Evolutionary conservation across 495 filamentous ascomycete genomes (phyloP).

Genomic region (Arthonia radiata): DNA sequence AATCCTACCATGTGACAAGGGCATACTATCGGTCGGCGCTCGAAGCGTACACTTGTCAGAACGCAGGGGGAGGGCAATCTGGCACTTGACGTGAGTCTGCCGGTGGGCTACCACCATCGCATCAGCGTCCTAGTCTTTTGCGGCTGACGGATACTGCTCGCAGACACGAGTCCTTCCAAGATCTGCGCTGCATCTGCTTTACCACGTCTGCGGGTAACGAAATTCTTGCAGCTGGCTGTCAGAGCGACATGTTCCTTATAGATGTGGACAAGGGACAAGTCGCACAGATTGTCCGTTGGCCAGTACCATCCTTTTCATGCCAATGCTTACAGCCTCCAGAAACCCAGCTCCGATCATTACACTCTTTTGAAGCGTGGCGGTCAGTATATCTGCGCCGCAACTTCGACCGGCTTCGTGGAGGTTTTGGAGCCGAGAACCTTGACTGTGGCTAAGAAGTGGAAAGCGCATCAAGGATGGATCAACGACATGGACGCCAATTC

Average conservation of each 20-base stretch:
- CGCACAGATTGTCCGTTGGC: conserved; percentile 31
- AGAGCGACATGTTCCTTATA: conserved; percentile 68
- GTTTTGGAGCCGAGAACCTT: conserved; percentile 60
- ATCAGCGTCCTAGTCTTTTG: conserved; percentile 1
- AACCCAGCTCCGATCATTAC: conserved; percentile 49
- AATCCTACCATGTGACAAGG: conserved; percentile 64
- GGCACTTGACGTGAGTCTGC: conserved; percentile 46
- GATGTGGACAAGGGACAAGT: conserved; percentile 71
- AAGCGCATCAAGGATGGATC: conserved; percentile 58
- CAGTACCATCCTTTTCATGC: neutral
- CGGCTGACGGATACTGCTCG: conserved; percentile 4
- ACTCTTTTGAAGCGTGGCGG: conserved; percentile 74
- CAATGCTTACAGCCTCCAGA: conserved; percentile 13
- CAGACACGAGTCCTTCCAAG: conserved; percentile 49
- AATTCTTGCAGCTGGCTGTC: conserved; percentile 66
- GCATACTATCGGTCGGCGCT: conserved; percentile 54
- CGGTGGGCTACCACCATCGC: neutral
- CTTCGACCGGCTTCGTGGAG: conserved; percentile 57
- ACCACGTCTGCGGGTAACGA: conserved; percentile 58
- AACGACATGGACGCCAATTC: conserved; percentile 90
- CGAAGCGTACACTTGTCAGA: conserved; percentile 65
- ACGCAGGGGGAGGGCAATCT: conserved; percentile 55
- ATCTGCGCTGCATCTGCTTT: conserved; percentile 82
- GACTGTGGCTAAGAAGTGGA: conserved; percentile 59
- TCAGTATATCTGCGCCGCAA: conserved; percentile 70